Conservation (phyloP, 768 basidiomycete genomes). For the Boletus coccyginus region DNA sequence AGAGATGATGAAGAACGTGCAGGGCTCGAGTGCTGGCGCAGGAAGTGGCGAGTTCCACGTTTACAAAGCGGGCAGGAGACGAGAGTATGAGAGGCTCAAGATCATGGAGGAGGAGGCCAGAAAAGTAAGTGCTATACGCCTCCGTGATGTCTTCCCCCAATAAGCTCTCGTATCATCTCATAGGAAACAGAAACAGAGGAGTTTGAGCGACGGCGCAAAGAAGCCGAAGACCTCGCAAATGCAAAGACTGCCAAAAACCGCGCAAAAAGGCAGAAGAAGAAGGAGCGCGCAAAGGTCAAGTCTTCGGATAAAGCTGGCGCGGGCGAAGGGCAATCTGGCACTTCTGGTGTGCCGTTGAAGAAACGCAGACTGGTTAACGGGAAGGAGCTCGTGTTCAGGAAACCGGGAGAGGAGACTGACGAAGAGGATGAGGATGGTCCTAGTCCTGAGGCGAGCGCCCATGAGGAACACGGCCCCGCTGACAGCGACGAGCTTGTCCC, state of each 20-base stretch:
- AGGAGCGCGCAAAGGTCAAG: conserved; percentile 60
- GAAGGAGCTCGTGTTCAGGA: conserved; percentile 59
- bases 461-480: background rate
- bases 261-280: conserved; percentile 91
- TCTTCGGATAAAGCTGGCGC: conserved; percentile 26
- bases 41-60: conserved; percentile 99
- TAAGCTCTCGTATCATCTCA: background rate
- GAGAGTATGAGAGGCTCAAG: conserved; percentile 94
- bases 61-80: conserved; percentile 89
- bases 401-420: conserved; percentile 49
- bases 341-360: conserved; percentile 54
- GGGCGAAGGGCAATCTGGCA: conserved; percentile 22
- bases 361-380: conserved; percentile 81
- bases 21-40: conserved; percentile 95
- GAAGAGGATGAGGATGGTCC: conserved; percentile 40
- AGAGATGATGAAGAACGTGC: conserved; percentile 99
- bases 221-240: conserved; percentile 68
- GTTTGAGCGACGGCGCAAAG: conserved; percentile 72
- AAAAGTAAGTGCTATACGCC: conserved; percentile 49
- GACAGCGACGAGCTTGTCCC: conserved; percentile 1
- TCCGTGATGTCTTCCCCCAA: background rate
- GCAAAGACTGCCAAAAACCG: conserved; percentile 95
- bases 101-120: conserved; percentile 79
- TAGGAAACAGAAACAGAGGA: conserved; percentile 72
- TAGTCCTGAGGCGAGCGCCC: background rate